Evolutionary conservation across 2,329 filamentous ascomycete genomes (phyloP), one percentile per base, ranked within the genome.

Genomic region (Teratosphaeria viscida): DNA sequence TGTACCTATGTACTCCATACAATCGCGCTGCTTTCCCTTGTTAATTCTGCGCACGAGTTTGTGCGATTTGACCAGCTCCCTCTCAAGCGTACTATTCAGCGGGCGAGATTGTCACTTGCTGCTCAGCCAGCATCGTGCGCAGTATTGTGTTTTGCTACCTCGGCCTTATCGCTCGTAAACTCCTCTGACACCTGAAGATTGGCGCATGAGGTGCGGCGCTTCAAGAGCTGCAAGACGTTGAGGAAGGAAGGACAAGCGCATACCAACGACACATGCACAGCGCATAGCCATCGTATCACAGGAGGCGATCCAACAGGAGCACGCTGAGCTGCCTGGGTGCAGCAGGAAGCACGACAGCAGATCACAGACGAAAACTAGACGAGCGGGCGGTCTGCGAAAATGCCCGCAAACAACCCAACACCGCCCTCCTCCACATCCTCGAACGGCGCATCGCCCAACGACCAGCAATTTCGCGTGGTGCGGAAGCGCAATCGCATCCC

Each of bases 401-500:
- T 58, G 52, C 55, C 62, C n/a, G 11, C 57, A 23, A 67, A 56
- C 43, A 64, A 69, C 52, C 88, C 88, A 27, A 91, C 89, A 56
- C 87, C 89, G 59, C 85, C 87, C 23, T 91, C 88, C 34, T 89
- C 87, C 58, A 86, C 85, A 39, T 88, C 89, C 16, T 85, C 79
- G 64, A 85, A 85, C 61, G 84, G 87, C 64, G 87, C 88, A 63
- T 95, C 91, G 53, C 90, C 92, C 37, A 90, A 96, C 64, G 73
- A 29, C 52, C 85, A 89, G 57, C 88, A 92, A 65, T 95, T 89
- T 70, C 85, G 90, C 67, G 87, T 96, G 56, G 89, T 96, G 61
- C 86, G 92, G 65, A 95, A 95, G 78, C 85, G 92, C 72, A 96
- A 97, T 71, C 82, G 92, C 61, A 87, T 96, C 16, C 92, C 92